Evolutionary conservation across 208 protist genomes (phyloP).

Genomic region (Acanthamoeba royreba): DNA sequence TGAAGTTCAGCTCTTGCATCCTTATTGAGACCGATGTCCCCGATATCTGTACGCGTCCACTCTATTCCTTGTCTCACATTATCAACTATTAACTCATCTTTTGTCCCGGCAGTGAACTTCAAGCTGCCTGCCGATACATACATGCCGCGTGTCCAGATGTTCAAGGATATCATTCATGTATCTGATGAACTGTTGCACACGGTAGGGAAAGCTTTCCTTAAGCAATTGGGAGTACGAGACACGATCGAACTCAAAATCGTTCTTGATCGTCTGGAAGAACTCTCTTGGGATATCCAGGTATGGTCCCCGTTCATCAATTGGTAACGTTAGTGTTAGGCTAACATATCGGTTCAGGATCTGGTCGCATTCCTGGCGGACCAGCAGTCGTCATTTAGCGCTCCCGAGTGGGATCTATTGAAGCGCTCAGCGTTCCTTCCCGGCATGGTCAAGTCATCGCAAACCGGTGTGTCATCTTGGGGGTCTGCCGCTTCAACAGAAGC

Average conservation of each 20-base stretch:
- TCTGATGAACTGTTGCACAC: not conserved
- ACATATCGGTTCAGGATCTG: not conserved
- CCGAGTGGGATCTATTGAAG: not conserved
- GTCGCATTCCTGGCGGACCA: not conserved
- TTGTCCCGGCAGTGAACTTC: not conserved
- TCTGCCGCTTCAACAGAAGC: not conserved
- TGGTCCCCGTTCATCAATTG: not conserved
- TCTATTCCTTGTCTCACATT: not conserved
- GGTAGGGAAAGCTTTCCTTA: not conserved
- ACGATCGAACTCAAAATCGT: not conserved
- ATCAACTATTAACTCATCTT: not conserved
- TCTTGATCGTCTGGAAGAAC: not conserved
- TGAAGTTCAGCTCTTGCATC: not conserved
- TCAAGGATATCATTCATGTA: not conserved
- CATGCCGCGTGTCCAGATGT: not conserved
- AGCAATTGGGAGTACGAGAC: not conserved
- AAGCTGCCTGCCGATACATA: not conserved
- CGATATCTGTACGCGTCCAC: not conserved
- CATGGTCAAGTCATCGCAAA: too few relatives aligned
- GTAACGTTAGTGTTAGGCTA: not conserved
- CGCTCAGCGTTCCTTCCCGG: not conserved
- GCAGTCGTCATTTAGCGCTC: not conserved
- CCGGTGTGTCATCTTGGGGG: too few relatives aligned
- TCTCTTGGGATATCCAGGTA: not conserved
- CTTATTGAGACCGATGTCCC: not conserved